Conservation (phyloP, 352 stramenopile genomes). For the Hyaloperonospora brassicae region DNA sequence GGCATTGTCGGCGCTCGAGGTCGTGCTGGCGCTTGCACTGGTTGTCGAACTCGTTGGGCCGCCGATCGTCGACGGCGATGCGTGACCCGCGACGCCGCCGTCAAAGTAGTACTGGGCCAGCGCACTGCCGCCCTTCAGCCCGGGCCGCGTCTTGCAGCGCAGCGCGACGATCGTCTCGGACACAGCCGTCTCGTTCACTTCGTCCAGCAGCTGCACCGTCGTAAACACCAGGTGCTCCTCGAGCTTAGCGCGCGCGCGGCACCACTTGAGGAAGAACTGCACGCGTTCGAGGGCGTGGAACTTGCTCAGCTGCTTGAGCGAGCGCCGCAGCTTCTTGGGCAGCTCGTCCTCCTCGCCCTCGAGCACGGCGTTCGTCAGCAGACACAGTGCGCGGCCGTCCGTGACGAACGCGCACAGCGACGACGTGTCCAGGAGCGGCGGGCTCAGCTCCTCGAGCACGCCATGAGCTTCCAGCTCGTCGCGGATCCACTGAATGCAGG, state of each 20-base stretch:
- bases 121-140: constrained; percentile 18
- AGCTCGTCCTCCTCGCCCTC: constrained; percentile 27
- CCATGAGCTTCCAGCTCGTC: constrained; percentile 39
- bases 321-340: constrained; percentile 65
- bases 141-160: constrained; percentile 45
- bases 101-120: constrained; percentile 30
- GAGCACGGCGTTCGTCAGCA: constrained; percentile 45
- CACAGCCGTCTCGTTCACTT: constrained; percentile 61
- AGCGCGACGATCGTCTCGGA: constrained; percentile 52
- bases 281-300: constrained; percentile 79
- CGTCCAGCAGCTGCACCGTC: constrained; percentile 71
- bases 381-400: constrained; percentile 66
- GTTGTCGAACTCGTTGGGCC: background rate
- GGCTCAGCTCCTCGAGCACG: constrained; percentile 23
- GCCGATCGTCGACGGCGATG: constrained; percentile 15
- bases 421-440: constrained; percentile 23
- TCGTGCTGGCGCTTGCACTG: constrained; percentile 11
- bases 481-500: constrained; percentile 53
- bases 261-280: constrained; percentile 85
- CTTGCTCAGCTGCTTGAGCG: constrained; percentile 56
- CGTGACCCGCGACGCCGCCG: constrained; percentile 10
- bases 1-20: constrained; percentile 25
- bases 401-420: constrained; percentile 64
- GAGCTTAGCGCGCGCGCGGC: constrained; percentile 37
- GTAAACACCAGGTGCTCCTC: constrained; percentile 74